Base-by-base conservation (phyloP, 192 early-diverging fungal species). In the Chytriomyces sp. region DNA sequence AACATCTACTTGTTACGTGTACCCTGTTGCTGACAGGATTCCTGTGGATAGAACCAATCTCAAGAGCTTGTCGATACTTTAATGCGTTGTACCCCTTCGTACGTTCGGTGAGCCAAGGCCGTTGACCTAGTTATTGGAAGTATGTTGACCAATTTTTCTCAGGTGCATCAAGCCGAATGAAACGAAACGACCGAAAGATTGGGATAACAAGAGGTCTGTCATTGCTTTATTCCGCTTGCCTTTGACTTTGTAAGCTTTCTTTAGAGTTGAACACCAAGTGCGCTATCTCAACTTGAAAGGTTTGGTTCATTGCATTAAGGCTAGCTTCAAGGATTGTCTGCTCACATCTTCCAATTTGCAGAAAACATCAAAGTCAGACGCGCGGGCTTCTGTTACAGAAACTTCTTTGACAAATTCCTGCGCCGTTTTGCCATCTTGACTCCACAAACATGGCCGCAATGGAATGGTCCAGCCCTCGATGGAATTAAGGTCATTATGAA, bases 351-450 rank as follows among this genome's bases (percentile, higher is more conserved):
- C 44, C 14, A 49, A 49, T n/a, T 49, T 49, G 44, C 44, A 75
- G 96, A 99, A 72, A 99, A 98, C 81, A 98, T 99, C 78, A 91
- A 94, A 70, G 94, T 99, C 34, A 84, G 78, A 32, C 89, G 97
- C n/a, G 96, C 97, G 0, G 97, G 97, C 33, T 99, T 96, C 80
- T 97, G 94, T 55, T 98, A 96, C 78, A 86, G 93, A 33, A 92
- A 95, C 81, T 93, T 92, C 4, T 98, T 94, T 78, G 93, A 95
- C 58, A 96, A 96, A 68, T 93, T 93, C 75, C 76, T 93, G 57
- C 77, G 26, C 70, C 80, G 73, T 91, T 96, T 66, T 87, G 93
- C 62, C 86, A 98, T 83, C 89, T 91, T 80, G 86, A 94, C 76
- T 82, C 92, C 73, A 88, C 91, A 86, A 72, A 88, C 87, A 0